Evolutionary conservation across 2,329 filamentous ascomycete genomes (phyloP), one percentile per base, ranked within the genome.

Genomic region (Penicillium psychrosexuale): DNA sequence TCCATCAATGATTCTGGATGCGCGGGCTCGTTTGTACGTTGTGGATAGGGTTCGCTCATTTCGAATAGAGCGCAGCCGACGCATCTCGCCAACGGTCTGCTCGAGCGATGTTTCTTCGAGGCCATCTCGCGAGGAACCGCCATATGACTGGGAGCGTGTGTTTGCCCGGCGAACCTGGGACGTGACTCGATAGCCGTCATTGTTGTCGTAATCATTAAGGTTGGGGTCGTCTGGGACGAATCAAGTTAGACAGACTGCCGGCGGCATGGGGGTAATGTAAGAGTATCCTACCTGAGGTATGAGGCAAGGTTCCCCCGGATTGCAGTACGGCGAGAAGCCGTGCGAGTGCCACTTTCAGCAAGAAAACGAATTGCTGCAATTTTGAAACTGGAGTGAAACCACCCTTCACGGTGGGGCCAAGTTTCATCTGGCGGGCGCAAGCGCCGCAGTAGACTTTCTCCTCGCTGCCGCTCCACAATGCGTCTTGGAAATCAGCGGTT

Each of bases 21-120:
- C 91, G 62, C 94, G 84, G 46, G 93, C 90, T 66, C 92, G 94
- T 70, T 90, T 89, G 71, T 93, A 91, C 47, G 91, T 97, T 22
- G 91, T 95, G 34, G 93, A 97, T 40, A 99, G 78, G 66, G 96
- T 91, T 69, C 95, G 93, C 68, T 99, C 93, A 69, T 97, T 87
- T 30, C 94, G 87, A 22, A 93, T 97, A 58, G 94, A 97, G 61
- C 93, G 86, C 56, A 99, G 77, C 59, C 94, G 84, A 66, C 91
- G 87, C 69, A 99, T 94, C 74, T 99, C 94, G 62, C 94, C 95
- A 63, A 99, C 86, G 44, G 93, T 96, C 75, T 92, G 95, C 77
- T 97, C 93, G 70, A 97, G 94, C 48, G 89, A 90, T 66, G 86
- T 83, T 61, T 85, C 82, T 57, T 82, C 81, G 56, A 84, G 82